A percentile compares a stretch with the other conserved stretches of the same genome.
Conservation (phyloP, 1,139 yeast species). For the Blastobotrys buckinghamii region DNA sequence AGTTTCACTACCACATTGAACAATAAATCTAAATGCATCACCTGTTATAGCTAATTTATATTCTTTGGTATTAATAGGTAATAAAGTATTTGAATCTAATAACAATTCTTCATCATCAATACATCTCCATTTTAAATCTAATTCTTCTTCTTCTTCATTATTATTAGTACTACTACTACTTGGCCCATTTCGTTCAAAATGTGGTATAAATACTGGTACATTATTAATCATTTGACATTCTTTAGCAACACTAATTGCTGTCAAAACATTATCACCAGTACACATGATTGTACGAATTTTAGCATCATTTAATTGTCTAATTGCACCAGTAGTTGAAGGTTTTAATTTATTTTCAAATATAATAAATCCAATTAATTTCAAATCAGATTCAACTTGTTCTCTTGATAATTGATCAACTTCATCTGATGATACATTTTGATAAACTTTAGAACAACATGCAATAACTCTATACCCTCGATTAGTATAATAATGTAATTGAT, state of each 20-base stretch:
- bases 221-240: slow-evolving; percentile 65
- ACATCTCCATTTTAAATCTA: slow-evolving; percentile 34
- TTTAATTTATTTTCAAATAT: slow-evolving; percentile 89
- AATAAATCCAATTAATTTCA: slow-evolving; percentile 80
- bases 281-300: slow-evolving; percentile 86
- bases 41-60: slow-evolving; percentile 86
- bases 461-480: slow-evolving; percentile 93
- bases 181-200: no score
- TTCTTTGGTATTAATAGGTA: slow-evolving; percentile 40
- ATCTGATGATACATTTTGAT: slow-evolving; percentile 37
- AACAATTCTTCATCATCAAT: slow-evolving; percentile 32
- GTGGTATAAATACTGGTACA: slow-evolving; percentile 61
- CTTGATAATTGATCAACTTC: slow-evolving; percentile 38
- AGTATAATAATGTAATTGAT: slow-evolving; percentile 73
- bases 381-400: slow-evolving; percentile 57
- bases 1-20: slow-evolving; percentile 38
- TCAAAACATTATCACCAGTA: slow-evolving; percentile 91
- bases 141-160: slow-evolving; percentile 16
- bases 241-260: slow-evolving; percentile 88
- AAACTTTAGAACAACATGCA: slow-evolving; percentile 75
- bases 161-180: no score
- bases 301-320: slow-evolving; percentile 56
- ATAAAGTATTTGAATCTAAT: slow-evolving; percentile 59
- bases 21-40: slow-evolving; percentile 73
- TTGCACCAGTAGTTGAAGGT: slow-evolving; percentile 55